These are phyloP conservation scores for Pythium rhizo-oryzae DNA, from an alignment of 352 stramenopile genomes.

Conservation along the genomic window DNA sequence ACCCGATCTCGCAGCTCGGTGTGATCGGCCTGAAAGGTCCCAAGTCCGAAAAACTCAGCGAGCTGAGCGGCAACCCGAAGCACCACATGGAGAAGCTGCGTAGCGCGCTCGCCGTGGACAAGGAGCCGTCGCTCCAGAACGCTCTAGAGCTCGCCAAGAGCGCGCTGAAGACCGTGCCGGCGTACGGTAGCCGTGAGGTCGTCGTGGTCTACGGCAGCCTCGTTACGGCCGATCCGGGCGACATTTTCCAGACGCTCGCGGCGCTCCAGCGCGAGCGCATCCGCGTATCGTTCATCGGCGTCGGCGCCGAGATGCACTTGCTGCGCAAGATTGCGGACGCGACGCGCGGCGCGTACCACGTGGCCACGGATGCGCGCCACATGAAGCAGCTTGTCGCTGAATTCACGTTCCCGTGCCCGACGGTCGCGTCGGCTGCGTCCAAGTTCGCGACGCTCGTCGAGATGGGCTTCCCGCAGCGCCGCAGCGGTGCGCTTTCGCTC, in stretches of 20 bases:
- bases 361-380: conserved; percentile 94
- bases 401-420: conserved; percentile 94
- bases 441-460: conserved; percentile 81
- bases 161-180: conserved; percentile 91
- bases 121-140: conserved; percentile 92
- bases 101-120: conserved; percentile 63
- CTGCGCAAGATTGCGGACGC: conserved; percentile 86
- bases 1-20: conserved; percentile 92
- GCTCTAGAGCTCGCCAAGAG: conserved; percentile 88
- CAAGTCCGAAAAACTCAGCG: conserved; percentile 90
- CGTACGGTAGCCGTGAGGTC: conserved; percentile 89
- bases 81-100: conserved; percentile 85
- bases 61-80: conserved; percentile 90
- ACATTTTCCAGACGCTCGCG: conserved; percentile 95
- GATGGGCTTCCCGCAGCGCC: conserved; percentile 84
- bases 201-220: conserved; percentile 96
- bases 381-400: conserved; percentile 92
- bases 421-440: conserved; percentile 66
- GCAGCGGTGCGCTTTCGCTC: conserved; percentile 74
- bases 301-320: conserved; percentile 94
- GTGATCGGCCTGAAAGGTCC: conserved; percentile 91
- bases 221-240: conserved; percentile 95
- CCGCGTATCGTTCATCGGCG: conserved; percentile 92
- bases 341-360: conserved; percentile 93
- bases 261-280: conserved; percentile 91